These are phyloP conservation scores for Lomentospora prolificans DNA, from an alignment of 2,329 filamentous ascomycete genomes.

Conservation along the genomic window DNA sequence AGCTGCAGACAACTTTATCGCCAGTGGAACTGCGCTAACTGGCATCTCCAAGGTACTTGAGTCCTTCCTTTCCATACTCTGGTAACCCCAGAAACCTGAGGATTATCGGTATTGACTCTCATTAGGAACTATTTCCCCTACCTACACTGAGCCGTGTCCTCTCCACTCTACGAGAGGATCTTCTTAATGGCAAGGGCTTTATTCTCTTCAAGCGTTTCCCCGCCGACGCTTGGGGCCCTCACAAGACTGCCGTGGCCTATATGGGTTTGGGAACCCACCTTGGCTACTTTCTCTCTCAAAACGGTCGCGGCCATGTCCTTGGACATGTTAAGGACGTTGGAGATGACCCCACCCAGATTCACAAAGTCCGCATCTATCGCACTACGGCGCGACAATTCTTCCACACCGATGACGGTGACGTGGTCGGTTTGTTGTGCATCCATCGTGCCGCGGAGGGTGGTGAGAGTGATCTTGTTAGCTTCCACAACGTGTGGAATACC, in stretches of 20 bases:
- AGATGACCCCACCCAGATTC: constrained; percentile 66
- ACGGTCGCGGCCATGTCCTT: constrained; percentile 73
- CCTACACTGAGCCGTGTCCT: constrained; percentile 28
- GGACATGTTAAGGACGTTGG: constrained; percentile 81
- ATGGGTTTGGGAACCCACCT: constrained; percentile 81
- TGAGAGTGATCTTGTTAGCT: constrained; percentile 71
- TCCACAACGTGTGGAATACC: constrained; percentile 73
- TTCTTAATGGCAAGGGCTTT: constrained; percentile 76
- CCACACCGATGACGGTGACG: constrained; percentile 71
- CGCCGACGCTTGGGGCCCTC: constrained; percentile 62
- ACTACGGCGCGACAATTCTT: constrained; percentile 53
- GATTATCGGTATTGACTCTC: no score
- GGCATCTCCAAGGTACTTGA: constrained; percentile 46
- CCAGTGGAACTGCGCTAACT: constrained; percentile 54
- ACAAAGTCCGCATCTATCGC: constrained; percentile 82
- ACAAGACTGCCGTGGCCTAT: constrained; percentile 79
- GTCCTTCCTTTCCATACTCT: constrained; percentile 1
- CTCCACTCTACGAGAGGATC: constrained; percentile 26
- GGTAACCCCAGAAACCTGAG: no score
- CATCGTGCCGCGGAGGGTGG: constrained; percentile 70
- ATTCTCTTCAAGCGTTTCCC: constrained; percentile 83
- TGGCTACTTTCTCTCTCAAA: constrained; percentile 82
- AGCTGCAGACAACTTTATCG: constrained; percentile 60
- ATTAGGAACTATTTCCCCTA: constrained; percentile 35
- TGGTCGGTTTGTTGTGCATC: constrained; percentile 76